phyloP scores from a whole-genome alignment of 768 basidiomycete species.

The Pilatotrama ljubarskyi region DNA sequence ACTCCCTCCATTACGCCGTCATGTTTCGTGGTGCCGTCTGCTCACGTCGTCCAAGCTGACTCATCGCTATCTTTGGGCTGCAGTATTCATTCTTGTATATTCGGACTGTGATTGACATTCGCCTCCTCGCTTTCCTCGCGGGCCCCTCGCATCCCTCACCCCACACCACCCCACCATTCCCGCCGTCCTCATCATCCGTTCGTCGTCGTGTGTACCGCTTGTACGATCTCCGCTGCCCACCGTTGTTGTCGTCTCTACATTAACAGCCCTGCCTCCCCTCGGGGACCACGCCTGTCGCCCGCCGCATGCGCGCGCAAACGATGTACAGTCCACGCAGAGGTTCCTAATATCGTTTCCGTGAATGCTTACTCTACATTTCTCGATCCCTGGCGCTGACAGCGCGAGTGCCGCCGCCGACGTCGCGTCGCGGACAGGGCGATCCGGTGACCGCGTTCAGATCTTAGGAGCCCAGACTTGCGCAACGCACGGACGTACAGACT shows the following conservation, averaged over 20 bases:
- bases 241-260: constrained; percentile 21
- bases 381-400: constrained; percentile 24
- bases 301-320: constrained; percentile 5
- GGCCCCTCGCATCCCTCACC: background rate
- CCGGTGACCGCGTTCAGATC: background rate
- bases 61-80: constrained; percentile 21
- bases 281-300: background rate
- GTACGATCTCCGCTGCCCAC: constrained; percentile 19
- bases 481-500: background rate
- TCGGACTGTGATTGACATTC: constrained; percentile 22
- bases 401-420: background rate
- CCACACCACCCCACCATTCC: no score
- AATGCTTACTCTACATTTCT: constrained; percentile 22
- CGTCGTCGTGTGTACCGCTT: constrained; percentile 24
- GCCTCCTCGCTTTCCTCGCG: background rate
- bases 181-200: background rate
- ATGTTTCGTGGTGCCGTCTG: background rate
- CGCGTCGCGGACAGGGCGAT: background rate
- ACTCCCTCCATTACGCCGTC: constrained; percentile 14
- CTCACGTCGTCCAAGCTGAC: constrained; percentile 11
- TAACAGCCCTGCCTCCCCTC: background rate
- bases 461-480: background rate
- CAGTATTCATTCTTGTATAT: constrained; percentile 22
- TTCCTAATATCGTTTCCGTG: constrained; percentile 21
- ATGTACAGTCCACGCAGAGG: constrained; percentile 23